Percentiles rank a stretch among this genome's conserved stretches.
phyloP scores from a whole-genome alignment of 371 early-diverging fungal genomes.

The Funneliformis caledonium region DNA sequence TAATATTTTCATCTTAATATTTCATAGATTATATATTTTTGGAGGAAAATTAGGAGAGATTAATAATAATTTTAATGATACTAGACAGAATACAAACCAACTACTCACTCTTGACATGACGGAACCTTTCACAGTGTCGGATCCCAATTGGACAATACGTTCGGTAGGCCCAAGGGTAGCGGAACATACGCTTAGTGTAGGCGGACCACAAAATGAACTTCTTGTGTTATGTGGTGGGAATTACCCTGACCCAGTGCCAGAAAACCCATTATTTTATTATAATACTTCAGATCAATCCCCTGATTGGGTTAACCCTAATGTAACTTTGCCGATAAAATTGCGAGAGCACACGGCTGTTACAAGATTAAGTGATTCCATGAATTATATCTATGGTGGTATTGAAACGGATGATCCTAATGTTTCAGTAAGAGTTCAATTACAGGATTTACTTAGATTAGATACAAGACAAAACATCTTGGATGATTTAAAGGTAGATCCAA shows the following conservation, averaged over 20 bases:
- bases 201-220: constrained; percentile 3
- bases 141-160: neutral
- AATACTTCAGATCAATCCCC: neutral
- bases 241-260: neutral
- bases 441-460: neutral
- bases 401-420: too few relatives aligned
- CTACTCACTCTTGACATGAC: neutral
- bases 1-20: neutral
- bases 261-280: constrained; percentile 8
- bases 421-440: neutral
- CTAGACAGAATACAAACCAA: neutral
- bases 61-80: neutral
- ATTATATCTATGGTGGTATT: constrained; percentile 24
- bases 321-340: neutral
- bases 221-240: constrained; percentile 31
- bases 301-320: neutral
- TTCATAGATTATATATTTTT: constrained; percentile 4
- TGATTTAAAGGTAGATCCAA: neutral
- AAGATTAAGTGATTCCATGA: neutral
- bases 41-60: neutral
- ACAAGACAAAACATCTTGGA: neutral
- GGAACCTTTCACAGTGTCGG: neutral
- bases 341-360: constrained; percentile 1
- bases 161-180: constrained; percentile 3
- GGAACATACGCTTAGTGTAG: constrained; percentile 9